Percentiles rank a stretch among this genome's conserved stretches.
phyloP scores from a whole-genome alignment of 768 basidiomycete genomes.

The Suillus subalutaceus region DNA sequence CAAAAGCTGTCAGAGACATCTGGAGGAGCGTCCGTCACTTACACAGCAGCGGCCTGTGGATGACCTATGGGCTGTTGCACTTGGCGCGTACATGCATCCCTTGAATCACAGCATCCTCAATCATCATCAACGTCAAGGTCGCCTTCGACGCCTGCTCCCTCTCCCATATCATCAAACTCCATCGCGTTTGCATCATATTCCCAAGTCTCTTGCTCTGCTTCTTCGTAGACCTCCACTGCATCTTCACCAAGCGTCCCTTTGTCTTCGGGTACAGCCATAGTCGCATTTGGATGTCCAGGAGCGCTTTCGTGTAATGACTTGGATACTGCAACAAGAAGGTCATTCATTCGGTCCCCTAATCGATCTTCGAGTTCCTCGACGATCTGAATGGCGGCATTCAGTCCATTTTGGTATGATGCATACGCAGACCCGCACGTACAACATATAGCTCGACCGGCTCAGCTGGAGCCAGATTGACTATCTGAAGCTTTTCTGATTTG shows the following conservation, averaged over 20 bases:
- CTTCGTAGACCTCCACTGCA: conserved; percentile 21
- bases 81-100: neutral
- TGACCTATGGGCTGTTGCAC: neutral
- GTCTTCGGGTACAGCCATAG: neutral
- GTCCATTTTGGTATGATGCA: neutral
- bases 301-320: conserved; percentile 32
- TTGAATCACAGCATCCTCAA: conserved; percentile 21
- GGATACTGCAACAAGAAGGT: conserved; percentile 63
- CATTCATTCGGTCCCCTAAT: conserved; percentile 68
- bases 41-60: neutral
- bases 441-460: conserved; percentile 86
- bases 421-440: conserved; percentile 47
- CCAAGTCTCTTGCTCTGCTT: conserved; percentile 30
- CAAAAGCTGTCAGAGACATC: neutral
- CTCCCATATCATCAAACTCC: conserved; percentile 66
- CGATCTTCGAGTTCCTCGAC: conserved; percentile 91
- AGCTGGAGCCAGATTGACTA: conserved; percentile 88
- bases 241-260: neutral
- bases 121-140: conserved; percentile 73
- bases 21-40: neutral
- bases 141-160: conserved; percentile 68
- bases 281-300: neutral
- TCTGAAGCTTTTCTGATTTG: conserved; percentile 89
- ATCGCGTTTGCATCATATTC: conserved; percentile 49
- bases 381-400: conserved; percentile 52